Evolutionary conservation across 2,329 filamentous ascomycete genomes (phyloP).

Genomic region (Ophiosphaerella herpotricha): DNA sequence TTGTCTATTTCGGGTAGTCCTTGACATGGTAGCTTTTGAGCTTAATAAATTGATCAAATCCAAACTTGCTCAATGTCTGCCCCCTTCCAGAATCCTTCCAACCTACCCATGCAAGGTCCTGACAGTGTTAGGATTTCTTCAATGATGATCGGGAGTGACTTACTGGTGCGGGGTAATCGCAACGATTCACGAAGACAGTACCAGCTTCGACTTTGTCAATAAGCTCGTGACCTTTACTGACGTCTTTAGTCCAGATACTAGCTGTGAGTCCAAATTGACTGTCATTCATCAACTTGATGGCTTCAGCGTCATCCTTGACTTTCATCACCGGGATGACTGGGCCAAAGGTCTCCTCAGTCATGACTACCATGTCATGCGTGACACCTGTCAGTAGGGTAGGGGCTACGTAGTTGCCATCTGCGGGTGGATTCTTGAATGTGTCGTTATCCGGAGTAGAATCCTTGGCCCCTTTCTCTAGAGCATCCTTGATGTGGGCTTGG

Average conservation of each 20-base stretch:
- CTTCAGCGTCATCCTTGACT: conserved; percentile 80
- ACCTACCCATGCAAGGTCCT: conserved; percentile 95
- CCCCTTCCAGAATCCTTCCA: conserved; percentile 98
- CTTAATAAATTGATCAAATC: conserved; percentile 95
- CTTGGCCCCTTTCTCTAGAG: conserved; percentile 79
- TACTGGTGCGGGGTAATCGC: conserved; percentile 89
- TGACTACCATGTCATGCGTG: conserved; percentile 81
- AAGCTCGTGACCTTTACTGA: conserved; percentile 72
- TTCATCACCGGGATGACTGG: conserved; percentile 90
- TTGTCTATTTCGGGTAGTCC: conserved; percentile 65
- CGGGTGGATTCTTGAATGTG: conserved; percentile 72
- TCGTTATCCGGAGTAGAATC: conserved; percentile 82
- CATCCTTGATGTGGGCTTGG: conserved; percentile 78
- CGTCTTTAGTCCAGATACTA: conserved; percentile 96
- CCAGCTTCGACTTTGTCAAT: conserved; percentile 85
- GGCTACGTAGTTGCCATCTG: conserved; percentile 85
- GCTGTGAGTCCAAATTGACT: conserved; percentile 92
- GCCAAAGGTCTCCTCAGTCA: conserved; percentile 94
- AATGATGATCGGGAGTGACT: conserved; percentile 48
- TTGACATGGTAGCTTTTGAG: conserved; percentile 96
- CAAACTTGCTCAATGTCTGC: conserved; percentile 84
- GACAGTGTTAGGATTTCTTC: conserved; percentile 14
- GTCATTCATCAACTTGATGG: conserved; percentile 87
- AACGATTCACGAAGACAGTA: conserved; percentile 94
- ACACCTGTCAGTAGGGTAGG: conserved; percentile 82